A percentile compares a stretch with the other conserved stretches of the same genome.
These are phyloP conservation scores for Carex cristatella DNA, from an alignment of 176 grass and related monocot species.

Conservation along the genomic window DNA sequence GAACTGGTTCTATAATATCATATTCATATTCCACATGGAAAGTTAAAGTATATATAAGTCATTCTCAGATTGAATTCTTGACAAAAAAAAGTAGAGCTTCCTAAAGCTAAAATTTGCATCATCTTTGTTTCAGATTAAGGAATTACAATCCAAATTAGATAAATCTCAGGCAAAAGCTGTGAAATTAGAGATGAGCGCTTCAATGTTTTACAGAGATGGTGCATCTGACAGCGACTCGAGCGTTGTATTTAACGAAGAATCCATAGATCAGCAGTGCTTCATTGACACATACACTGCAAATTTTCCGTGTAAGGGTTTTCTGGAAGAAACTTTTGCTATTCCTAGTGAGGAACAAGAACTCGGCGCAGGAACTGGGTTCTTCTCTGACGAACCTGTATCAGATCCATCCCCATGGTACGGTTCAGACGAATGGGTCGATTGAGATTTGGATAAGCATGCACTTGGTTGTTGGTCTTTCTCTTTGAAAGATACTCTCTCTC, in stretches of 20 bases:
- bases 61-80: background rate
- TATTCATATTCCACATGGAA: background rate
- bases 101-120: background rate
- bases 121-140: slow-evolving; percentile 22
- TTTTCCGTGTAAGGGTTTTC: slow-evolving; percentile 10
- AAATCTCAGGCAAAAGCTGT: background rate
- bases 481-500: slow-evolving; percentile 13
- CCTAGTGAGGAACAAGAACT: slow-evolving; percentile 20
- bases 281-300: slow-evolving; percentile 8
- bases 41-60: too few species aligned
- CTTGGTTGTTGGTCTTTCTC: slow-evolving; percentile 23
- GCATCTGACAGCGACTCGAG: slow-evolving; percentile 81
- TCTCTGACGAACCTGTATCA: slow-evolving; percentile 1
- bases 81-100: too few species aligned
- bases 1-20: background rate
- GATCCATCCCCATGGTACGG: slow-evolving; percentile 1
- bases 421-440: slow-evolving; percentile 16
- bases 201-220: slow-evolving; percentile 49
- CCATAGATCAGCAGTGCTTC: slow-evolving; percentile 11
- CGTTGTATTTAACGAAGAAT: slow-evolving; percentile 53
- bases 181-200: slow-evolving; percentile 14
- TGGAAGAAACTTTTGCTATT: slow-evolving; percentile 8
- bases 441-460: slow-evolving; percentile 15
- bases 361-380: background rate
- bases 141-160: slow-evolving; percentile 20